Percentiles rank a stretch among this genome's conserved stretches.
Evolutionary conservation across 305 asterid species (phyloP).

Genomic region (Withania somnifera): DNA sequence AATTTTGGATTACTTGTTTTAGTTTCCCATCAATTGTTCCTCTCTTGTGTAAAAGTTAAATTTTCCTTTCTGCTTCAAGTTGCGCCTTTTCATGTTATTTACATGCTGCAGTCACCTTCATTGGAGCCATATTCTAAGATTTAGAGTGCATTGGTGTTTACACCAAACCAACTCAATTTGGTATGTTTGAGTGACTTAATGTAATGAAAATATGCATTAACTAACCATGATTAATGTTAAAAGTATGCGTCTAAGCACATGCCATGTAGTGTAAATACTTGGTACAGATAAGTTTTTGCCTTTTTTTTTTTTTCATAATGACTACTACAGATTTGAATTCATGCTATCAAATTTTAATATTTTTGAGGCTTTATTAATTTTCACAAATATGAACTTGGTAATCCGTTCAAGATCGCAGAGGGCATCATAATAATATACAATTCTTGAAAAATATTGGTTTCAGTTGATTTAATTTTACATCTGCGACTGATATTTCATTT

Average conservation of each 20-base stretch:
- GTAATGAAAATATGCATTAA: background rate
- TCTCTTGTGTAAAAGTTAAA: background rate
- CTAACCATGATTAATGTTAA: background rate
- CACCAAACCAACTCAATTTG: background rate
- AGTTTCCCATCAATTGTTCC: background rate
- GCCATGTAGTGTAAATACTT: background rate
- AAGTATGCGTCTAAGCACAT: background rate
- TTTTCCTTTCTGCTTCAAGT: background rate
- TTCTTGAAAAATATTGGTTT: background rate
- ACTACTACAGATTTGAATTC: background rate
- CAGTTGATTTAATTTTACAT: background rate
- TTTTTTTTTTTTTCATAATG: background rate
- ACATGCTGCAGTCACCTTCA: background rate
- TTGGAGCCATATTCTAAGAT: background rate
- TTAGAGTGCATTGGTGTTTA: background rate
- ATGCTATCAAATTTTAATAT: background rate
- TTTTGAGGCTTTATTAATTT: background rate
- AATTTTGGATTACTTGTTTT: background rate
- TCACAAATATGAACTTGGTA: background rate
- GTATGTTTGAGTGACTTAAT: background rate
- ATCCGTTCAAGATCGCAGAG: too few relatives aligned
- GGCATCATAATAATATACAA: too few relatives aligned
- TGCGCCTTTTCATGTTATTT: background rate
- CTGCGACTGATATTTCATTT: background rate
- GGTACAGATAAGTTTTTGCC: background rate